These are phyloP conservation scores for Canavalia ensiformis DNA, from an alignment of 306 rosid genomes.

Conservation along the genomic window DNA sequence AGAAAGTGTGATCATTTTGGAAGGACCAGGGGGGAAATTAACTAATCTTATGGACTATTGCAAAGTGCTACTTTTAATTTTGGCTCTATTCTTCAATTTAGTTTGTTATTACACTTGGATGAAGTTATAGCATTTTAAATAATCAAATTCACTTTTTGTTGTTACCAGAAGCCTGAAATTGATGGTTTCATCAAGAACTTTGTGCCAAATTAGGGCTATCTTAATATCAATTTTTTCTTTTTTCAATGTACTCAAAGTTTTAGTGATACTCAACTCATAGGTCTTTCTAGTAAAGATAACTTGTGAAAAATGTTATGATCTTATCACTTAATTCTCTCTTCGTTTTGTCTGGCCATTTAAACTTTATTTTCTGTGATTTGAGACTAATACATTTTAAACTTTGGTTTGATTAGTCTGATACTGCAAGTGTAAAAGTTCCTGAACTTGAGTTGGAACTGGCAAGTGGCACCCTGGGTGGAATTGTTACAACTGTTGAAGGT, in stretches of 20 bases:
- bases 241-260: conserved; percentile 1
- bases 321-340: neutral
- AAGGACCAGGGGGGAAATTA: neutral
- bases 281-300: conserved; percentile 32
- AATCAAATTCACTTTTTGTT: conserved; percentile 2
- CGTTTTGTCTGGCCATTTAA: conserved; percentile 18
- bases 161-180: conserved; percentile 31
- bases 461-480: conserved; percentile 63
- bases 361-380: neutral
- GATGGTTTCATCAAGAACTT: conserved; percentile 14
- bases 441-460: conserved; percentile 89
- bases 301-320: conserved; percentile 10
- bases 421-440: conserved; percentile 62
- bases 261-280: neutral
- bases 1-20: conserved; percentile 8
- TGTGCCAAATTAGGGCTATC: conserved; percentile 26
- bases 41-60: conserved; percentile 11
- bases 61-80: neutral
- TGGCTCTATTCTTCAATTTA: conserved; percentile 16
- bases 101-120: neutral
- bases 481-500: conserved; percentile 86
- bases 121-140: neutral
- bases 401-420: conserved; percentile 58
- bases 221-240: neutral
- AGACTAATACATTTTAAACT: conserved; percentile 1